Base-by-base conservation (phyloP, 352 stramenopile genomes). In the Aphanomyces stellatus region DNA sequence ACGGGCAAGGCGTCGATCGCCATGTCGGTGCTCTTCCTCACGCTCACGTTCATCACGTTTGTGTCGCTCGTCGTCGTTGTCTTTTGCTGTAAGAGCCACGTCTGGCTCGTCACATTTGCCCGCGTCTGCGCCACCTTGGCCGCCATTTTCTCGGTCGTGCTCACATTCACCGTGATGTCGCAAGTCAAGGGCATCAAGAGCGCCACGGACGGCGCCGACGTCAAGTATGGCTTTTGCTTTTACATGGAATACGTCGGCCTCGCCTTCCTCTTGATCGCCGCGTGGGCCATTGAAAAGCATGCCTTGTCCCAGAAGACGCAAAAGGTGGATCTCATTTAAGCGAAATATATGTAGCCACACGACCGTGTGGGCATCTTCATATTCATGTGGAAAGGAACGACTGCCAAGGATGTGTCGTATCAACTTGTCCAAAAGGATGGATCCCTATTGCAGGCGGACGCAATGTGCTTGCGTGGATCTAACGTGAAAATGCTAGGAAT, bases 211-310 rank as follows among this genome's bases (percentile, higher is more conserved):
- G 55, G 55, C 24, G 55, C 51, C 11, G 41, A 63, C n/a, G 31
- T 63, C 19, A 15, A 28, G n/a, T 63, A 63, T 24, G 35, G 41
- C 1, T 63, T 63, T 33, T 63, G 55, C 55, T 63, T 53, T 35
- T 63, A 63, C 41, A 28, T 48, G 1, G 55, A 63, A 53, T 63
- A 28, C n/a, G 3, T 63, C 25, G 55, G 35, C 1, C 41, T 63
- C 41, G 24, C 51, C 22, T 49, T 63, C 25, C 13, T 34, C 17
- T 19, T 63, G 6, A 19, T 63, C 41, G 55, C 17, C 25, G 24
- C 35, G 41, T 63, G 55, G 55, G 56, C 17, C 55, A 63, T 63
- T 63, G 55, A 63, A 49, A 63, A 63, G 41, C 55, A 63, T 28
- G 34, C 41, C 13, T 53, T 63, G 41, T 42, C 22, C 7, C 55